Evolutionary conservation across 768 basidiomycete species (phyloP), one percentile per base, ranked within the genome.

Genomic region (Boletus sp.): DNA sequence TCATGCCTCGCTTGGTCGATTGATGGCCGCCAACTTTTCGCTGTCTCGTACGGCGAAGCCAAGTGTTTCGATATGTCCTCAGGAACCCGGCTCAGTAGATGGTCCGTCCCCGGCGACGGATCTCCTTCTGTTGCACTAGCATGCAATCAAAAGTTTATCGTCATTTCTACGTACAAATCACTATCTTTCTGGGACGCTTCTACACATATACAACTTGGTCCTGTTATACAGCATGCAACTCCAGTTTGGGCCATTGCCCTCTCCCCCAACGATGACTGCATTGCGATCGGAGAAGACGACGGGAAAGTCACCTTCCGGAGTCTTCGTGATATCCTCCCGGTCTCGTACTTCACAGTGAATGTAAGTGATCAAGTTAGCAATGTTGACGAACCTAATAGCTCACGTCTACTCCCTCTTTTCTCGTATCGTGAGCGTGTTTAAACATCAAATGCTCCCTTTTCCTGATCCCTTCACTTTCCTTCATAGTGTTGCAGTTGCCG

Each of bases 151-250:
- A 51, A n/a, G 4, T 57, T 57, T 11, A 14, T 30, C 6, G 47
- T 11, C 8, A 8, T 32, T 21, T 3, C 1, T 2, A 21, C 45
- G 0, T 1, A 0, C 3, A 1, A 17, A 0, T 9, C 37, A 2
- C 3, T 47, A 7, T 46, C 48, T 13, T 50, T 56, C 34, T 58
- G 39, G 54, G 57, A 56, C 1, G 19, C 19, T 10, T 17, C 23
- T 14, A 43, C 44, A 0, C 10, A 38, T 3, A 9, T 3, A 27
- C 53, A 55, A 25, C n/a, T 57, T 11, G 33, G 44, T 1, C 13
- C 17, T 4, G 6, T 14, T 2, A 42, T 51, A 7, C 2, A 40
- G 17, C 32, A 51, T 2, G 2, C 4, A 9, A 25, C 32, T 17
- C 1, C 15, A 0, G 5, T 55, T 17, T 14, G 21, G 19, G 41